These are phyloP conservation scores for Hymenoscyphus scutula DNA, from an alignment of 2,329 filamentous ascomycete species.

Conservation along the genomic window DNA sequence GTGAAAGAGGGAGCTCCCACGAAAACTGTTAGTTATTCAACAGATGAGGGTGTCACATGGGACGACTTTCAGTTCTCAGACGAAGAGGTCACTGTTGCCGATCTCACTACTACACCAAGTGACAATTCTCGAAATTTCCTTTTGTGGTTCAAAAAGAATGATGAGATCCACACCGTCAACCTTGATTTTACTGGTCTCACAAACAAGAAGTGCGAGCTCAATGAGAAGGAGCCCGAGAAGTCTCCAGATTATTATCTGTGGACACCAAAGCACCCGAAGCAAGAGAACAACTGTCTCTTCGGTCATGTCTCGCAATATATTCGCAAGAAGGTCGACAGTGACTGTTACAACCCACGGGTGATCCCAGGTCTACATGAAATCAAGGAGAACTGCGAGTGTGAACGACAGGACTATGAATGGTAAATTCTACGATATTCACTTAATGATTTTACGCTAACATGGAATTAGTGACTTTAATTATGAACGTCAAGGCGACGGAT, in stretches of 20 bases:
- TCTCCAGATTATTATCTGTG: constrained; percentile 79
- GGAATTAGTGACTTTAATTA: constrained; percentile 82
- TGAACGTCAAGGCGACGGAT: constrained; percentile 72
- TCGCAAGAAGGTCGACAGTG: constrained; percentile 75
- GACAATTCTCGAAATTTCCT: constrained; percentile 90
- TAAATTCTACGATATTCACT: constrained; percentile 44
- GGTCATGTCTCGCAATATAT: constrained; percentile 87
- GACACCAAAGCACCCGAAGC: constrained; percentile 79
- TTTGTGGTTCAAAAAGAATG: constrained; percentile 69
- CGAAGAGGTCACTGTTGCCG: constrained; percentile 67
- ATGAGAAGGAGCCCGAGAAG: constrained; percentile 56
- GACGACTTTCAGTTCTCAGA: constrained; percentile 69
- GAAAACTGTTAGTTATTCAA: constrained; percentile 69
- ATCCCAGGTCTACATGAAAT: constrained; percentile 71
- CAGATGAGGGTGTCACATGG: constrained; percentile 82
- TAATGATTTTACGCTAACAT: constrained; percentile 20
- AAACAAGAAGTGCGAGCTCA: constrained; percentile 67
- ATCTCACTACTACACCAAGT: constrained; percentile 84
- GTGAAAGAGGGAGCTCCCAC: constrained; percentile 69
- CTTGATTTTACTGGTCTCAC: constrained; percentile 84
- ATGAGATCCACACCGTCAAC: constrained; percentile 70
- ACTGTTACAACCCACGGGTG: constrained; percentile 79
- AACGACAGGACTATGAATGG: constrained; percentile 88
- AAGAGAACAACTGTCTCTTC: constrained; percentile 81
- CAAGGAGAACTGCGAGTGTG: constrained; percentile 75